A percentile compares a stretch with the other conserved stretches of the same genome.
Conservation (phyloP, 164 flowering plant genomes). For the Euptelea pleiosperma region DNA sequence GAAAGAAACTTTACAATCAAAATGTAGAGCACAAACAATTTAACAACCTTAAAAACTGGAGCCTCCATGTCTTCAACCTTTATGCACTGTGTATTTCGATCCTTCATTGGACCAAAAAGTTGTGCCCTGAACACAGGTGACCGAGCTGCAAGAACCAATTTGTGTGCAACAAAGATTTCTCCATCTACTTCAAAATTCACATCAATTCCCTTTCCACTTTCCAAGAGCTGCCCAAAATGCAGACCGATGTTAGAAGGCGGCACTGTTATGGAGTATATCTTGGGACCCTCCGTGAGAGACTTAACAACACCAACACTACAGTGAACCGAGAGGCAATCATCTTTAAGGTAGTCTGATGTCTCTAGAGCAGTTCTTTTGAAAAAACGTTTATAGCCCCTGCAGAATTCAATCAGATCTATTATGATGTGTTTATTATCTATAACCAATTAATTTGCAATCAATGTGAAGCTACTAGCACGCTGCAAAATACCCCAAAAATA, state of each 20-base stretch:
- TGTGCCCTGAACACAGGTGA: constrained; percentile 94
- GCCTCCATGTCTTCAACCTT: constrained; percentile 82
- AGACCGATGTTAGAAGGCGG: constrained; percentile 66
- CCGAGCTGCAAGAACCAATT: constrained; percentile 83
- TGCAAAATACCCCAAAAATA: too few relatives aligned
- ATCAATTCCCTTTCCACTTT: constrained; percentile 72
- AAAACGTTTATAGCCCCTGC: constrained; percentile 93
- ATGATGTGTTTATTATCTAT: background rate
- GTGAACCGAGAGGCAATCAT: constrained; percentile 71
- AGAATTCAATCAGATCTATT: constrained; percentile 12
- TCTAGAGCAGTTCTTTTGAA: constrained; percentile 67
- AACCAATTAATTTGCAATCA: background rate
- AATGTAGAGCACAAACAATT: background rate
- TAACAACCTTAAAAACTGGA: constrained; percentile 74
- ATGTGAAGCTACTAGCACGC: constrained; percentile 5
- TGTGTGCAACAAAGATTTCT: constrained; percentile 71
- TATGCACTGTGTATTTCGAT: constrained; percentile 48
- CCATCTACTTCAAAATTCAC: constrained; percentile 75
- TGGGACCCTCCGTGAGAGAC: constrained; percentile 82
- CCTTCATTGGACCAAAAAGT: constrained; percentile 63
- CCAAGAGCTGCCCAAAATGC: constrained; percentile 73
- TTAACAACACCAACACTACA: constrained; percentile 86
- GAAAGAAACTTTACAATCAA: background rate
- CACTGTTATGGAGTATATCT: constrained; percentile 57
- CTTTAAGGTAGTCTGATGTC: constrained; percentile 83